Conservation (phyloP, 352 stramenopile genomes). For the Phytopythium cucurbitacearum region DNA sequence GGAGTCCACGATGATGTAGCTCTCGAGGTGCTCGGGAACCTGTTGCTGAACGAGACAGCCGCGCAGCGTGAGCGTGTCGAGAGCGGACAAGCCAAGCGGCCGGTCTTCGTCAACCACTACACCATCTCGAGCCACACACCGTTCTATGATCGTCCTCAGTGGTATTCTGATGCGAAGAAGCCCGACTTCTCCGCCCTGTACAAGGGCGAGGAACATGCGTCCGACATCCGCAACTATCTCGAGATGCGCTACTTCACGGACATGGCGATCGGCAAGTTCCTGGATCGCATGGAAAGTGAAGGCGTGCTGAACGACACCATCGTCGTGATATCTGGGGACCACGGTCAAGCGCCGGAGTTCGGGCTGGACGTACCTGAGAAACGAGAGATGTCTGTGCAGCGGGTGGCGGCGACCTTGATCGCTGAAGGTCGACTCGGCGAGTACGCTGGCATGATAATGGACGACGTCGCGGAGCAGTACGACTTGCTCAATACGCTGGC, state of each 20-base stretch:
- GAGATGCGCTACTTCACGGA: slow-evolving; percentile 59
- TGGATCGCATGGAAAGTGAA: slow-evolving; percentile 38
- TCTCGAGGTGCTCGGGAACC: slow-evolving; percentile 34
- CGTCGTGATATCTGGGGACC: slow-evolving; percentile 49
- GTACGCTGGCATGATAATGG: slow-evolving; percentile 30
- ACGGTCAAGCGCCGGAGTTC: slow-evolving; percentile 47
- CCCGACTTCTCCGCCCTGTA: slow-evolving; percentile 55
- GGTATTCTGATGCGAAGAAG: slow-evolving; percentile 28
- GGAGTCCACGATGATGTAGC: slow-evolving; percentile 52
- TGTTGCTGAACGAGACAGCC: slow-evolving; percentile 13
- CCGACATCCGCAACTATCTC: slow-evolving; percentile 41
- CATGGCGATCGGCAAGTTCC: slow-evolving; percentile 47
- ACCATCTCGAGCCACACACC: slow-evolving; percentile 56
- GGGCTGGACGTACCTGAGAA: slow-evolving; percentile 30
- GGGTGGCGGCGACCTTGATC: slow-evolving; percentile 40
- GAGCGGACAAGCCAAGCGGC: slow-evolving; percentile 21
- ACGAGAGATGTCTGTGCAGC: slow-evolving; percentile 36
- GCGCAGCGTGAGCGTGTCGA: slow-evolving; percentile 19
- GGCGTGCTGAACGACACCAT: slow-evolving; percentile 58
- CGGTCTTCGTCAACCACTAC: slow-evolving; percentile 54
- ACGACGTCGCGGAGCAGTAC: slow-evolving; percentile 43
- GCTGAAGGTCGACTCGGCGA: slow-evolving; percentile 42
- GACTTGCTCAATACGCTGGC: slow-evolving; percentile 62
- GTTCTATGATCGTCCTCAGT: slow-evolving; percentile 26
- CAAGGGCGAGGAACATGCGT: slow-evolving; percentile 16